phyloP scores from a whole-genome alignment of 805 yeast species.

The Starmerella stigmatis region DNA sequence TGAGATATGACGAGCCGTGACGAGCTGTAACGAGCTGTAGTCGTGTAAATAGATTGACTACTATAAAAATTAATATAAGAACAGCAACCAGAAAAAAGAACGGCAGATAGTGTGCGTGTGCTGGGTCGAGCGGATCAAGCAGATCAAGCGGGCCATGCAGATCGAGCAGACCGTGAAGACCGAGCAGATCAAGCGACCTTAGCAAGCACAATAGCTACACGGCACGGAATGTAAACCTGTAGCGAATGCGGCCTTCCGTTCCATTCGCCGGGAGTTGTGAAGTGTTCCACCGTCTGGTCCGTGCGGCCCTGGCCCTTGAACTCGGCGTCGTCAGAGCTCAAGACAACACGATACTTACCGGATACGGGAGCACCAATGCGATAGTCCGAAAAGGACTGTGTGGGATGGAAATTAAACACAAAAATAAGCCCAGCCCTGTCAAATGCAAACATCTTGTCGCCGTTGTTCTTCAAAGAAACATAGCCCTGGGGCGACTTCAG shows the following conservation, averaged over 20 bases:
- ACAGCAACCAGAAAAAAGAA: no score
- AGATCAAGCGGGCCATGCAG: not conserved
- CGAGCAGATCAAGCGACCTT: not conserved
- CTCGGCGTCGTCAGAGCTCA: constrained; percentile 59
- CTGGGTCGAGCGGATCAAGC: no score
- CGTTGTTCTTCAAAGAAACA: constrained; percentile 77
- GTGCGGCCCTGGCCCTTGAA: constrained; percentile 79
- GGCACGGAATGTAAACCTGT: constrained; percentile 70
- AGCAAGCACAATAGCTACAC: constrained; percentile 55
- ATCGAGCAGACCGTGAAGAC: not conserved
- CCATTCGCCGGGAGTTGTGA: constrained; percentile 71
- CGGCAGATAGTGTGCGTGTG: no score
- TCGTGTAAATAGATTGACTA: no score
- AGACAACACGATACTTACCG: constrained; percentile 63
- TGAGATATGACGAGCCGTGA: no score
- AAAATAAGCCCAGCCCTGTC: constrained; percentile 81
- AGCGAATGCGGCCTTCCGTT: constrained; percentile 64
- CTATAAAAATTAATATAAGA: no score
- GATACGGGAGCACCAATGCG: constrained; percentile 77
- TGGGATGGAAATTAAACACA: constrained; percentile 83
- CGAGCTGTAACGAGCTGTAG: no score
- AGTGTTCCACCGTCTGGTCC: constrained; percentile 43
- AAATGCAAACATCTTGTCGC: constrained; percentile 77
- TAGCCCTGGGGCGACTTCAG: constrained; percentile 65
- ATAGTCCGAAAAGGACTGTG: constrained; percentile 72